Evolutionary conservation across 2,329 filamentous ascomycete species (phyloP).

Genomic region (Trichoderma atroviride): DNA sequence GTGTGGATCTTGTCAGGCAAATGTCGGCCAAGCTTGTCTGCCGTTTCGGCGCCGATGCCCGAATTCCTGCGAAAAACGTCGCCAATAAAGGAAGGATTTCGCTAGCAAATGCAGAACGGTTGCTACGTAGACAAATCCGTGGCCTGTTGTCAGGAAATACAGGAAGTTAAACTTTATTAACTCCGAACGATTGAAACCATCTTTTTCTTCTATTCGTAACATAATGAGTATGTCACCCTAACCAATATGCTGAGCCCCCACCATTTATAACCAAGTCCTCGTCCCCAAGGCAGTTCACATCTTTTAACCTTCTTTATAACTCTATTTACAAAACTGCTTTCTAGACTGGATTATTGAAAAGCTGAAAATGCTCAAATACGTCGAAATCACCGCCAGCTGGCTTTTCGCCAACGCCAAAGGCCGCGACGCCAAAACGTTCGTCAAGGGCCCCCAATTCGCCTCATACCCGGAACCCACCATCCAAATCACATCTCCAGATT

Average conservation of each 20-base stretch:
- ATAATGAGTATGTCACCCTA: not conserved
- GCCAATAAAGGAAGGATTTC: constrained; percentile 11
- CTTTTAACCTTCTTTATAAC: not conserved
- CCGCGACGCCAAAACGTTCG: constrained; percentile 45
- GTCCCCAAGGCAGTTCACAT: not conserved
- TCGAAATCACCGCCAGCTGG: constrained; percentile 45
- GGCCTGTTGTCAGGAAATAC: not conserved
- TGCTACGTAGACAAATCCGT: not conserved
- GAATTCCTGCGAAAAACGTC: not conserved
- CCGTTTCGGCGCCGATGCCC: constrained; percentile 11
- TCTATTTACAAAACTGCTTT: not conserved
- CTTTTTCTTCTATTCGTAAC: not conserved
- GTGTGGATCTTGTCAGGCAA: not conserved
- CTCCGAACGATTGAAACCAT: not conserved
- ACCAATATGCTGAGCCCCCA: not conserved
- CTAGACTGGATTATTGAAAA: not conserved
- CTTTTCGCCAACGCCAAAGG: constrained; percentile 44
- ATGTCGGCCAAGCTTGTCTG: not conserved
- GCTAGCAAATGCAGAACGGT: constrained; percentile 1
- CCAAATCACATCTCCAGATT: constrained; percentile 44
- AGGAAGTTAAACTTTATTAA: not conserved
- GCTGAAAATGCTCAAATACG: constrained; percentile 33
- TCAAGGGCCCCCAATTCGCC: constrained; percentile 41
- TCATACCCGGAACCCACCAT: constrained; percentile 42
- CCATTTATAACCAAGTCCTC: not conserved